phyloP scores from a whole-genome alignment of 331 rosid genomes.

The Cydonia oblonga region DNA sequence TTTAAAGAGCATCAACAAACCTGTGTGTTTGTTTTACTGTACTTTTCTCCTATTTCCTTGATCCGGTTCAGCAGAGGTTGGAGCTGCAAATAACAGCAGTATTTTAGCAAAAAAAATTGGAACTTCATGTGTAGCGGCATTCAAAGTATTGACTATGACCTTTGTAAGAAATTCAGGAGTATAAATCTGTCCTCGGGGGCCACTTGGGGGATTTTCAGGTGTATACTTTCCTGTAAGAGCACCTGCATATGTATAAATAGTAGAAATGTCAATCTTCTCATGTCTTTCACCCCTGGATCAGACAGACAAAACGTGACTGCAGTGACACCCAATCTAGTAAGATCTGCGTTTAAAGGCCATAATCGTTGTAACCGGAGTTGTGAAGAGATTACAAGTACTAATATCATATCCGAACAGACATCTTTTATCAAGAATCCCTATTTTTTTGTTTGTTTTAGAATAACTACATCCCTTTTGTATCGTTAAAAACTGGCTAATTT shows the following conservation, averaged over 20 bases:
- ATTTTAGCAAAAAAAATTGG: conserved; percentile 11
- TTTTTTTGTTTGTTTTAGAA: neutral
- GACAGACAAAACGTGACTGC: neutral
- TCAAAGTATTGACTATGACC: conserved; percentile 22
- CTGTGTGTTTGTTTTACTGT: conserved; percentile 66
- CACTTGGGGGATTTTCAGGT: conserved; percentile 64
- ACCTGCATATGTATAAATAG: conserved; percentile 33
- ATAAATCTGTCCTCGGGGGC: conserved; percentile 72
- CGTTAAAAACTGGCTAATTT: neutral
- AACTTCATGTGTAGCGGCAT: neutral
- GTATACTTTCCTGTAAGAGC: conserved; percentile 67
- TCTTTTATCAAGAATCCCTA: neutral
- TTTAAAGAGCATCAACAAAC: conserved; percentile 18
- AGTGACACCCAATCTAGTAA: neutral
- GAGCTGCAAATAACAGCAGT: conserved; percentile 46
- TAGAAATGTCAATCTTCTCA: neutral
- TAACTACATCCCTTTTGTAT: neutral
- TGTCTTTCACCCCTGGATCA: neutral
- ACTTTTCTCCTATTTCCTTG: conserved; percentile 46
- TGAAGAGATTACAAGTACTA: neutral
- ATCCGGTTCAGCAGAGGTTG: conserved; percentile 62
- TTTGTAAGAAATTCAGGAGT: conserved; percentile 59
- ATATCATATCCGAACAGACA: neutral
- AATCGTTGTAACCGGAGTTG: neutral
- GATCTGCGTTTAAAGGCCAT: neutral